Evolutionary conservation across 768 basidiomycete species (phyloP), one percentile per base, ranked within the genome.

Genomic region (Rhodotorula diobovata): DNA sequence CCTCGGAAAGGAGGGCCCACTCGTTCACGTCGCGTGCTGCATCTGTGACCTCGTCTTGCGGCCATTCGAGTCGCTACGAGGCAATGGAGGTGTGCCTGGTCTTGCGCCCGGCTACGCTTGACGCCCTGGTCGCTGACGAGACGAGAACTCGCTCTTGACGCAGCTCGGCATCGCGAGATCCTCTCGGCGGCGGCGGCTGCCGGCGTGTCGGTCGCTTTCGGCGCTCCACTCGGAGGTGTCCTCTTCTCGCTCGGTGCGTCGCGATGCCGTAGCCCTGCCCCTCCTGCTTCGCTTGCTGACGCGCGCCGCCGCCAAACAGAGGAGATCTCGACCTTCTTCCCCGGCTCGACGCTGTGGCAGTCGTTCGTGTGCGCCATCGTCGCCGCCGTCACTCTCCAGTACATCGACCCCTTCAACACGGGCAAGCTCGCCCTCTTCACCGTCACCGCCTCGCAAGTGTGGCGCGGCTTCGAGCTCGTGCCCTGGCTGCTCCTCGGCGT

Each of bases 141-240:
- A n/a, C 16, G 41, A 56, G 20, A 30, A 2, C 23, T 35, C 5
- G 39, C 7, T 14, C 23, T 9, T 23, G 25, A 10, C 14, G 15
- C 46, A 76, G 77, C 77, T 12, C 96, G 97, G 78, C 86, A 92
- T 61, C 87, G 96, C 58, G 95, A 98, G 81, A 89, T 99, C 59
- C 82, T 99, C 37, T 95, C 93, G 71, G 96, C 96, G 20, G 93
- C 95, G 32, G 91, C 93, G 78, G 95, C 95, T 7, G 95, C 95
- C 35, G 95, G 95, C 35, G 93, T 99, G 15, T 91, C 95, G 14
- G 93, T 97, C 35, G 93, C 95, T 0, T 97, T 97, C 78, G 95
- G 95, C 59, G 93, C 95, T 0, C 95, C 95, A 1, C 91, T 99
- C 57, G 95, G 82, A 37, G 92, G 93, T 21, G 92, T 91, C 1